A percentile compares a stretch with the other conserved stretches of the same genome.
Conservation (phyloP, 495 filamentous ascomycete species). For the Podospora pseudoanserina region DNA sequence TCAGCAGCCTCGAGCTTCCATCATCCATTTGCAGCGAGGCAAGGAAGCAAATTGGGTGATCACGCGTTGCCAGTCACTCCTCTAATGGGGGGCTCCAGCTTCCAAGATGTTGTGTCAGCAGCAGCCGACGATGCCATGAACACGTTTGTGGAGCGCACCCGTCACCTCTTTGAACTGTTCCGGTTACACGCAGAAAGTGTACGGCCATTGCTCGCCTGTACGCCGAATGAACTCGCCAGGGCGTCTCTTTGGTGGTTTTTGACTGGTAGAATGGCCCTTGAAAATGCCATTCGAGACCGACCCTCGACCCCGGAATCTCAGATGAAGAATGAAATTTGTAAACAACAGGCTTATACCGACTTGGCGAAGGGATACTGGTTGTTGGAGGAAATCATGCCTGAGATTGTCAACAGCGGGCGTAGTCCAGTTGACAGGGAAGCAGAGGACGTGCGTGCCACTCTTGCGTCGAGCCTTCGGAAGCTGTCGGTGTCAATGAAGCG, state of each 20-base stretch:
- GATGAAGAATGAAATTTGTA: slow-evolving; percentile 39
- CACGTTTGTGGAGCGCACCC: slow-evolving; percentile 63
- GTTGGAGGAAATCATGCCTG: slow-evolving; percentile 59
- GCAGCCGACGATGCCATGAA: slow-evolving; percentile 61
- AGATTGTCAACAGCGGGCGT: slow-evolving; percentile 38
- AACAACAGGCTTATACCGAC: slow-evolving; percentile 70
- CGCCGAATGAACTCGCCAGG: slow-evolving; percentile 61
- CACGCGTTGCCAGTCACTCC: slow-evolving; percentile 24
- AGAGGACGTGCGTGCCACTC: slow-evolving; percentile 50
- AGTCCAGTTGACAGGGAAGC: slow-evolving; percentile 38
- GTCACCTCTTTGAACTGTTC: slow-evolving; percentile 65
- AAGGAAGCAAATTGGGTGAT: slow-evolving; percentile 26
- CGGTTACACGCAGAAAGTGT: slow-evolving; percentile 65
- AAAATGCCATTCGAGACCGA: slow-evolving; percentile 62
- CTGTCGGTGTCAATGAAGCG: slow-evolving; percentile 76
- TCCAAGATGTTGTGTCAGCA: slow-evolving; percentile 38
- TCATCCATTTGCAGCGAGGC: slow-evolving; percentile 26
- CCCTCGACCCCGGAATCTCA: slow-evolving; percentile 46
- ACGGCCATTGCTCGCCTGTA: slow-evolving; percentile 57
- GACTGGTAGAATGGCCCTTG: slow-evolving; percentile 67
- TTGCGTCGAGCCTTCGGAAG: slow-evolving; percentile 63
- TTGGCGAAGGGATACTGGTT: slow-evolving; percentile 84
- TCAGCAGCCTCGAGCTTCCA: slow-evolving; percentile 28
- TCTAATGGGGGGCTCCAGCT: slow-evolving; percentile 16
- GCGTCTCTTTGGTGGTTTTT: slow-evolving; percentile 86